Evolutionary conservation across 306 rosid genomes (phyloP), one percentile per base, ranked within the genome.

Genomic region (Cucumis cinereus): DNA sequence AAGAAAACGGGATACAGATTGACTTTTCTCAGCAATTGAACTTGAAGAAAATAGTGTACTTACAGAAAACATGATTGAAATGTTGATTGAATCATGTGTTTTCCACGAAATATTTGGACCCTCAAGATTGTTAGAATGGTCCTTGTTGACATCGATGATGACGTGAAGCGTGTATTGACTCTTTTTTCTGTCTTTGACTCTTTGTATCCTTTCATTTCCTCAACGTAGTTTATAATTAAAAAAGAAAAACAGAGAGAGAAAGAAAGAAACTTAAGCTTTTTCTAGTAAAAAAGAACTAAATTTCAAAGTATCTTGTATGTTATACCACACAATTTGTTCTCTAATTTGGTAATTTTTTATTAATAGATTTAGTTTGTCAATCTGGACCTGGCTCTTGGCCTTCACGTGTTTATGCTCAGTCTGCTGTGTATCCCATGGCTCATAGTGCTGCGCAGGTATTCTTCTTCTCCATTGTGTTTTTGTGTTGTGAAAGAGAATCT

Each of bases 331-430:
- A 26, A 49, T 15, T 19, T 16, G 15, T 53, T 26, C 35, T 45
- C 76, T 77, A 45, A 62, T 62, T 77, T 77, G 61, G 33, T 50
- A 10, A 0, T 38, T 64, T 52, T 60, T 70, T 61, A 77, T 75
- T 76, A 73, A 70, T 93, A 95, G 99, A 95, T 86, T 85, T 95
- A 82, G 92, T 95, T 77, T 95, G 99, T 83, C 99, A 92, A 81
- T 95, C 99, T 77, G 99, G 99, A 83, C 99, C 99, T 58, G 86
- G 91, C 77, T 86, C 95, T 33, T 95, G 99, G 99, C 92, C 99
- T 80, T 90, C 98, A 56, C 20, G 78, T 70, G 79, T 92, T 79
- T 95, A 95, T 75, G 98, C 98, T 49, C 87, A 92, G 81, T 89
- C 99, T 73, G 99, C 99, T 54, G 67, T 85, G 79, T 83, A 95